Evolutionary conservation across 2,329 filamentous ascomycete genomes (phyloP), one percentile per base, ranked within the genome.

Genomic region (Ceratocystis smalleyi): DNA sequence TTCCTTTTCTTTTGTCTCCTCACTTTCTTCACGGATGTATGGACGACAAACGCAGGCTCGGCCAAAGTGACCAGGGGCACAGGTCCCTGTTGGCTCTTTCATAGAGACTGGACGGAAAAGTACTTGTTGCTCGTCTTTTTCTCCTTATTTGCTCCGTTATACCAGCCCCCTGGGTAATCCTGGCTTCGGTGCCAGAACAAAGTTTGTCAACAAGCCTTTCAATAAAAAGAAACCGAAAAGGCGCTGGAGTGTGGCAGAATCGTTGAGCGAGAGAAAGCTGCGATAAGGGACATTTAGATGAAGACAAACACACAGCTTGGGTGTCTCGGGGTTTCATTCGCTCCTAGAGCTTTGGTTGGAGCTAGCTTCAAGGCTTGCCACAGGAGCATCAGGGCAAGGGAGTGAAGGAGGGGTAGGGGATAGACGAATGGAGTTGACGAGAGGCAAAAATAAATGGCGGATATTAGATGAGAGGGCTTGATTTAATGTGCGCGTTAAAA

Each of bases 381-480:
- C 27, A n/a, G 27, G 12, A 10, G 47, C 8, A 24, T n/a, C 15
- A 57, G 19, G 17, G 27, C 27, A 35, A 57, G 27, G 54, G 35
- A 35, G 27, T 32, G 12, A 57, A 35, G 32, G 32, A 30, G 35
- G 35, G 35, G 35, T 40, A 40, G 12, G 4, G 35, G 10, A 40
- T 15, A 40, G 35, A 40, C 27, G 3, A 27, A 5, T 27, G 27
- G 27, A 47, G 17, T n/a, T 19, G 19, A 6, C 15, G 22, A 51
- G 22, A 10, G 22, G 30, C 8, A 30, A 57, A 30, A 57, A 57
- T 24, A 30, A n/a, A 57, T 57, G 54, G 54, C 27, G 54, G n/a
- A 57, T 35, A n/a, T 57, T 57, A 57, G 47, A 51, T 51, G 47
- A 57, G 54, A 57, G 54, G 35, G 30, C 54, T 57, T 35, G 54